phyloP scores from a whole-genome alignment of 1,284 basidiomycete genomes.

The Peniophora sp. region DNA sequence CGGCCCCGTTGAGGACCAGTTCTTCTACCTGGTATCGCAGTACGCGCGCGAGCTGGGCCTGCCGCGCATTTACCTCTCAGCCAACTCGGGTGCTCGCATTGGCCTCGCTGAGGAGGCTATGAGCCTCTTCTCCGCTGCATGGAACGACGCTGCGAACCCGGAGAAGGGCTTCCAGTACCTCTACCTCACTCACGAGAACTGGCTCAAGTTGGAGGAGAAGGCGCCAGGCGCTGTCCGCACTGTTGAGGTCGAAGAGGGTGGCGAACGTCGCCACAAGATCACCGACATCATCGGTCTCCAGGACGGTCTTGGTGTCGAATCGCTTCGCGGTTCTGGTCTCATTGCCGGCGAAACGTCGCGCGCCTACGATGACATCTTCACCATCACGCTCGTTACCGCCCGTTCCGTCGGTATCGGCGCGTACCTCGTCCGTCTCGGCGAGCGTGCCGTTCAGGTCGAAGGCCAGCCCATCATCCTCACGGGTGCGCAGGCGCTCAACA shows the following conservation, averaged over 20 bases:
- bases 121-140: slow-evolving; percentile 86
- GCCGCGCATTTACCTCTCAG: slow-evolving; percentile 95
- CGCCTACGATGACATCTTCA: slow-evolving; percentile 99
- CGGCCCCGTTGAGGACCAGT: slow-evolving; percentile 92
- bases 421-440: slow-evolving; percentile 96
- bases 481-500: slow-evolving; percentile 95
- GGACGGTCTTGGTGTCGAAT: slow-evolving; percentile 98
- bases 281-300: slow-evolving; percentile 95
- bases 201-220: slow-evolving; percentile 78
- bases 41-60: slow-evolving; percentile 86
- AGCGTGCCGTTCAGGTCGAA: slow-evolving; percentile 98
- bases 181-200: slow-evolving; percentile 86
- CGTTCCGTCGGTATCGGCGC: slow-evolving; percentile 99
- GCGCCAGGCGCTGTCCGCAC: slow-evolving; percentile 75
- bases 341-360: slow-evolving; percentile 98
- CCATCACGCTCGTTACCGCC: slow-evolving; percentile 96
- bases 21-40: slow-evolving; percentile 93
- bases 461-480: slow-evolving; percentile 99
- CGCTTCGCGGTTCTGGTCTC: slow-evolving; percentile 90
- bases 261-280: slow-evolving; percentile 87
- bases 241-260: slow-evolving; percentile 78
- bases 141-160: slow-evolving; percentile 75
- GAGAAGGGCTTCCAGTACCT: slow-evolving; percentile 97
- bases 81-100: slow-evolving; percentile 96
- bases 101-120: slow-evolving; percentile 93